Percentiles rank a stretch among this genome's conserved stretches.
Evolutionary conservation across 352 stramenopile species (phyloP).

Genomic region (Globisporangium canariense): DNA sequence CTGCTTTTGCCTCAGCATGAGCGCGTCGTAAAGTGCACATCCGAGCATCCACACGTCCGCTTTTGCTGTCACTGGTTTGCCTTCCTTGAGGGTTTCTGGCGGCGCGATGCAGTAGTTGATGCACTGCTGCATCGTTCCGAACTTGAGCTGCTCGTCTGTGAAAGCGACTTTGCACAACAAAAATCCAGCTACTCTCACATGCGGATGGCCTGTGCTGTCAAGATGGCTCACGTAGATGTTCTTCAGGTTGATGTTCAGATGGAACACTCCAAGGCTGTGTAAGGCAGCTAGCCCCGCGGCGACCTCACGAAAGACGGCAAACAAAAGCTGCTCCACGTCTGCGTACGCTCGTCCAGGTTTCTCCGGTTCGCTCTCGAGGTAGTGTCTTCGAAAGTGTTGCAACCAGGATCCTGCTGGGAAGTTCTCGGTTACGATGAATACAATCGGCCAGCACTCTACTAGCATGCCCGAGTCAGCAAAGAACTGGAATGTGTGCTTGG

Average conservation of each 20-base stretch:
- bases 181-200: conserved; percentile 38
- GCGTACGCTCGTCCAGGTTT: conserved; percentile 14
- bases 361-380: conserved; percentile 7
- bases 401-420: conserved; percentile 39
- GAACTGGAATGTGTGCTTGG: conserved; percentile 58
- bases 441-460: conserved; percentile 53
- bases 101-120: conserved; percentile 38
- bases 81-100: conserved; percentile 34
- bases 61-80: conserved; percentile 35
- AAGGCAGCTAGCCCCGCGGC: conserved; percentile 46
- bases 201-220: not conserved
- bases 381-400: conserved; percentile 21
- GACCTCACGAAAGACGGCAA: conserved; percentile 41
- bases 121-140: conserved; percentile 33
- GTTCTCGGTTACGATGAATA: conserved; percentile 50
- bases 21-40: conserved; percentile 45
- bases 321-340: conserved; percentile 29
- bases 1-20: conserved; percentile 48
- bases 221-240: conserved; percentile 39
- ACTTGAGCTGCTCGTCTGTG: conserved; percentile 23
- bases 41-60: conserved; percentile 65
- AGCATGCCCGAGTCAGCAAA: conserved; percentile 62
- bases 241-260: conserved; percentile 54
- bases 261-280: conserved; percentile 46
- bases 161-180: conserved; percentile 46